These are phyloP conservation scores for Thalassiosira hispida DNA, from an alignment of 352 stramenopile genomes.

Conservation along the genomic window DNA sequence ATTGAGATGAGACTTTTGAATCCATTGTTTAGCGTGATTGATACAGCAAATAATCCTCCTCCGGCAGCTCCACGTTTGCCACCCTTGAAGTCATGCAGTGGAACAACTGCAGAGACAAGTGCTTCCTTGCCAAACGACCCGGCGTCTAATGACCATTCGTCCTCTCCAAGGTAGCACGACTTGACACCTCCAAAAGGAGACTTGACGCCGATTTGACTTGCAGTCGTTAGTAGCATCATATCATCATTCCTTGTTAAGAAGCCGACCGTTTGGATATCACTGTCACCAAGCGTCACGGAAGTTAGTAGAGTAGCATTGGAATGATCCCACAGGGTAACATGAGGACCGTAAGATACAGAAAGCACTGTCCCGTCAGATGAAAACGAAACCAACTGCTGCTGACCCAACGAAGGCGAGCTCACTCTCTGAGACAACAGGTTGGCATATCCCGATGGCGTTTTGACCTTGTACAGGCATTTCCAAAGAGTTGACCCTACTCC, in stretches of 20 bases:
- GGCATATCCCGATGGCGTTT: constrained; percentile 55
- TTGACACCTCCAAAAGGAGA: constrained; percentile 55
- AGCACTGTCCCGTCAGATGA: constrained; percentile 78
- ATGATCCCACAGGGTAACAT: constrained; percentile 80
- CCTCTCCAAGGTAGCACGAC: constrained; percentile 57
- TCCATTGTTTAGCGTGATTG: constrained; percentile 24
- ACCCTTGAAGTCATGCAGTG: constrained; percentile 17
- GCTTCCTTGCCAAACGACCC: constrained; percentile 19
- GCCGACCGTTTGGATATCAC: constrained; percentile 37
- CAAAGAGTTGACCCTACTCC: constrained; percentile 35
- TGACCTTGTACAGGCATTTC: constrained; percentile 78
- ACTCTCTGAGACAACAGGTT: constrained; percentile 36
- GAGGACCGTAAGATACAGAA: constrained; percentile 69
- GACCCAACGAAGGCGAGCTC: constrained; percentile 3
- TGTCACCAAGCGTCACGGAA: constrained; percentile 33
- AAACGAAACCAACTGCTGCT: constrained; percentile 63
- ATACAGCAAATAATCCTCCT: constrained; percentile 45
- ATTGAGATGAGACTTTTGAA: constrained; percentile 41
- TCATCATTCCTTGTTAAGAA: constrained; percentile 56
- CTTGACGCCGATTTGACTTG: constrained; percentile 32
- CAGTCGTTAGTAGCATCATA: constrained; percentile 45
- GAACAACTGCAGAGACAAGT: constrained; percentile 32
- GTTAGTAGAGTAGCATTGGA: constrained; percentile 66
- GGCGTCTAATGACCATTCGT: constrained; percentile 53
- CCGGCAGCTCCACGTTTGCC: background rate